phyloP scores from a whole-genome alignment of 2,329 filamentous ascomycete genomes.

The Fusarium miscanthi region DNA sequence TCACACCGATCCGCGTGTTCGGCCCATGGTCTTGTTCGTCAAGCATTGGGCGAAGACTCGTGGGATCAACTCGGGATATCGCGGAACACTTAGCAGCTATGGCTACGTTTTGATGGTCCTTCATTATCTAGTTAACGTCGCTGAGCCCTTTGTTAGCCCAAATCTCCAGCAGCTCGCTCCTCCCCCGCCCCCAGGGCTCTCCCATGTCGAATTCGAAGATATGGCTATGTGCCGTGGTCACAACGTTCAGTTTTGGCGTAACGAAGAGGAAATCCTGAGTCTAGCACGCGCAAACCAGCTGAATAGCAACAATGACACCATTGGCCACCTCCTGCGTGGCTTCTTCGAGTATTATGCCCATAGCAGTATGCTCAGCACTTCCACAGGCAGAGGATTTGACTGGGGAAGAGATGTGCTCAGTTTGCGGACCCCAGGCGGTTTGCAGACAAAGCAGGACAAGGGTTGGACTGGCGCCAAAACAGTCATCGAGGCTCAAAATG shows the following conservation, averaged over 20 bases:
- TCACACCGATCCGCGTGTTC: conserved; percentile 79
- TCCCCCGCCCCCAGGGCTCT: conserved; percentile 51
- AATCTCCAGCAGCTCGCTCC: conserved; percentile 77
- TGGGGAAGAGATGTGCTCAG: conserved; percentile 86
- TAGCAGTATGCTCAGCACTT: conserved; percentile 63
- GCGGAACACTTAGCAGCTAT: conserved; percentile 87
- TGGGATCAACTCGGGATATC: conserved; percentile 87
- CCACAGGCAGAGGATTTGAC: conserved; percentile 71
- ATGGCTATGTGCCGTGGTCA: conserved; percentile 67
- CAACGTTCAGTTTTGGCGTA: conserved; percentile 81
- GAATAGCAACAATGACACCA: conserved; percentile 74
- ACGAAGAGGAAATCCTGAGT: conserved; percentile 74
- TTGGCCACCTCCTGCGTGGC: conserved; percentile 78
- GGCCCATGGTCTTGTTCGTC: conserved; percentile 83
- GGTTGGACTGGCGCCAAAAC: conserved; percentile 89
- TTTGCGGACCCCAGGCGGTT: conserved; percentile 75
- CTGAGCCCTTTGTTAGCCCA: conserved; percentile 81
- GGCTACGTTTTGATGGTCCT: conserved; percentile 93
- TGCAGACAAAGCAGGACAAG: conserved; percentile 79
- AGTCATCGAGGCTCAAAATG: conserved; percentile 63
- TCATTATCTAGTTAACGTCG: conserved; percentile 88
- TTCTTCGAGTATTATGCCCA: conserved; percentile 92
- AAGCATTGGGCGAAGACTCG: conserved; percentile 91
- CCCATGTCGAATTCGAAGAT: conserved; percentile 38
- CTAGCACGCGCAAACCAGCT: conserved; percentile 69